Base-by-base conservation (phyloP, 441 rosid species). In the Pelargonium australe region DNA sequence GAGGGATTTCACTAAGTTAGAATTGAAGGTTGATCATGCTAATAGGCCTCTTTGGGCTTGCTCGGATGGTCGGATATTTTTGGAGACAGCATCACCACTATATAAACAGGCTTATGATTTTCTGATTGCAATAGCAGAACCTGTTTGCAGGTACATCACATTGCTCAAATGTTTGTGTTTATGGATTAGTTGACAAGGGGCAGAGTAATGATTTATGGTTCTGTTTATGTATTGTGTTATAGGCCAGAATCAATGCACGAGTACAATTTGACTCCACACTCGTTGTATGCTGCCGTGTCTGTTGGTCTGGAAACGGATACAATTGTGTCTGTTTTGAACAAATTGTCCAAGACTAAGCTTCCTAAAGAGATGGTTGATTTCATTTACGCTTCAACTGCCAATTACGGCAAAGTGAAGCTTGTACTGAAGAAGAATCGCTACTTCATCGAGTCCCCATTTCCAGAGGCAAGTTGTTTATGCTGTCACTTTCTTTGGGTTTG, bases 221-320 rank as follows among this genome's bases (percentile, higher is more conserved):
- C 16, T 13, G 57, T 49, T 49, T n/a, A 12, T 49, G 57, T 49
- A n/a, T 49, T 49, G 57, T n/a, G 57, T 9, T 68, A 20, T 68
- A 94, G 99, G 90, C 97, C 97, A 0, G 97, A 91, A 83, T 87
- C 95, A 0, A 94, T 94, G 97, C 97, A 91, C 41, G 96, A 95
- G 82, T 91, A 95, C 73, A 90, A 87, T 76, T 71, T 95, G 80
- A 91, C 97, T 0, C 97, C 96, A 0, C 97, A 95, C 77, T 91
- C 99, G 5, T 75, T 94, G 77, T 91, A 94, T 76, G 99, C 97
- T 43, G 97, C 96, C 1, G 94, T 94, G 14, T 94, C 96, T 0
- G 97, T 94, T 72, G 94, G 99, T 43, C 84, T 94, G 5, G 99
- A 94, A 78, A 91, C 97, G 0, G 97, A 88, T 75, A 91, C 96